Percentiles rank a stretch among this genome's conserved stretches.
Evolutionary conservation across 1,284 basidiomycete genomes (phyloP).

Genomic region (Melampsora americana): DNA sequence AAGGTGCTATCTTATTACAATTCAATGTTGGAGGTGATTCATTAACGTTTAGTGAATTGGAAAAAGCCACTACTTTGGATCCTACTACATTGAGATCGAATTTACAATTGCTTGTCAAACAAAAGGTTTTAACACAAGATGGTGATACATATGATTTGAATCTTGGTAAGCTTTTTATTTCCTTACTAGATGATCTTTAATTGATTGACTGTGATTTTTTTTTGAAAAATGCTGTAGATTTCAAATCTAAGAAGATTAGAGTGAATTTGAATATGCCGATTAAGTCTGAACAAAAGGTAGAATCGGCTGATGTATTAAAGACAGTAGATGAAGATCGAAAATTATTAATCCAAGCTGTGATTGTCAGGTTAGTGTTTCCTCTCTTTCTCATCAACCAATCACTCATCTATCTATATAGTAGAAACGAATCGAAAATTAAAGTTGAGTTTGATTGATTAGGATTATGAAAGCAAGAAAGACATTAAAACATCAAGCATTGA

Average conservation of each 20-base stretch:
- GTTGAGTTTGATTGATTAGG: constrained; percentile 20
- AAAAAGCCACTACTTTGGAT: constrained; percentile 75
- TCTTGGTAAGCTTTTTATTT: constrained; percentile 63
- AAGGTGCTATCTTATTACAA: constrained; percentile 88
- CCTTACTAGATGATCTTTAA: not conserved
- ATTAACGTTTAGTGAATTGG: constrained; percentile 74
- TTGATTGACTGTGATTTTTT: not conserved
- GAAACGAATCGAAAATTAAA: no score
- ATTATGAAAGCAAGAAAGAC: constrained; percentile 60
- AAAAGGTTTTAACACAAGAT: constrained; percentile 78
- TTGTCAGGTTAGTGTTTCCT: constrained; percentile 69
- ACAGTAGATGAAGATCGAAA: constrained; percentile 96
- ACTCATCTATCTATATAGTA: not conserved
- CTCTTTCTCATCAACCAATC: not conserved
- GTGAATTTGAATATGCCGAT: constrained; percentile 91
- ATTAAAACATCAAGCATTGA: constrained; percentile 90
- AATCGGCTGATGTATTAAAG: constrained; percentile 84
- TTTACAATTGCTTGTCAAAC: constrained; percentile 77
- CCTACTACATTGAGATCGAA: constrained; percentile 82
- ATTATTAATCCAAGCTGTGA: constrained; percentile 93
- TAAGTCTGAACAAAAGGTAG: constrained; percentile 89
- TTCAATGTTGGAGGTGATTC: constrained; percentile 83
- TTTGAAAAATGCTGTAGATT: constrained; percentile 65
- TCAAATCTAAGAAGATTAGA: constrained; percentile 96
- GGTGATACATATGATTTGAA: constrained; percentile 87